Evolutionary conservation across 495 filamentous ascomycete genomes (phyloP), one percentile per base, ranked within the genome.

Genomic region (Podospora fimiseda): DNA sequence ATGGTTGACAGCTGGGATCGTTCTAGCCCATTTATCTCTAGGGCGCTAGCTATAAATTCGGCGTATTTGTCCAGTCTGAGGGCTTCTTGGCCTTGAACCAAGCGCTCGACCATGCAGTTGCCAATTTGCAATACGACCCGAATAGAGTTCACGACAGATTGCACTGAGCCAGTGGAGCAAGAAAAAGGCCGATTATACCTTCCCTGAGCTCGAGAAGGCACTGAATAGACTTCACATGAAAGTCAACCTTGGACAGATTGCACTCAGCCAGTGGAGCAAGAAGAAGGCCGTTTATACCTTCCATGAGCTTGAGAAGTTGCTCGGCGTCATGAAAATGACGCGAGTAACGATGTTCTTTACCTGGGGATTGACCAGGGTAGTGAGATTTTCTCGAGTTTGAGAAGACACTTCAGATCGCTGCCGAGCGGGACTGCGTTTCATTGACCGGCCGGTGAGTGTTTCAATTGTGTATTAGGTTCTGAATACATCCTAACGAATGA

Each of bases 191-290:
- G n/a, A n/a, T n/a, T n/a, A n/a, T n/a, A n/a, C n/a, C n/a, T n/a
- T n/a, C n/a, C n/a, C n/a, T n/a, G n/a, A n/a, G n/a, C n/a, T n/a
- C n/a, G n/a, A n/a, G n/a, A n/a, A n/a, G n/a, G n/a, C n/a, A n/a
- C n/a, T n/a, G n/a, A n/a, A n/a, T n/a, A 54, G 55, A 42, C 65
- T 70, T 59, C 52, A 51, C 5, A 67, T 88, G 75, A 72, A 78
- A 18, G 70, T 84, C 2, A 69, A 75, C 27, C 76, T 87, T 41
- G 85, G 84, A 0, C 66, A 70, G 0, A 70, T 81, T 22, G 56
- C 74, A 7, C 64, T 87, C 13, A 64, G 66, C 8, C 56, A 65
- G 13, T 85, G 76, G 36, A 64, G 64, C 11, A 65, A 67, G 18
- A 67, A 55, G 11, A 66, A 68, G 27, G 7, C 39, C 0, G 55